Percentiles rank a stretch among this genome's conserved stretches.
Conservation (phyloP, 2,329 filamentous ascomycete genomes). For the Paecilomyces dactylethromorphus region DNA sequence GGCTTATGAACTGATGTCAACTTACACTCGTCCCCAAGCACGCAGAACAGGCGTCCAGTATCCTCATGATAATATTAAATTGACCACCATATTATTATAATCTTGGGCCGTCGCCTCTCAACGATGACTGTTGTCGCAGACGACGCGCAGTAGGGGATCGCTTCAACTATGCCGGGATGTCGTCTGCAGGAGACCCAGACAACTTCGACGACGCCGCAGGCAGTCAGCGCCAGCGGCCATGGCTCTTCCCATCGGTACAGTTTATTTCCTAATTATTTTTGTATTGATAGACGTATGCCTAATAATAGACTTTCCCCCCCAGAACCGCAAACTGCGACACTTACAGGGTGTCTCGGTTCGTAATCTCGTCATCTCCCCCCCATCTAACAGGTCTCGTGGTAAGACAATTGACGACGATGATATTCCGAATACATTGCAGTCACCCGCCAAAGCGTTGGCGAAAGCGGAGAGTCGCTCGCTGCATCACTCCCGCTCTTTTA, state of each 20-base stretch:
- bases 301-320: conserved; percentile 5
- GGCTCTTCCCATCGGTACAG: conserved; percentile 30
- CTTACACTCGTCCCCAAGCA: conserved; percentile 6
- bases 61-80: conserved; percentile 2
- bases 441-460: conserved; percentile 59
- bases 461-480: conserved; percentile 43
- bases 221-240: conserved; percentile 13
- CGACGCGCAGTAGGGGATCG: conserved; percentile 1
- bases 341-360: conserved; percentile 80
- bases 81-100: not conserved
- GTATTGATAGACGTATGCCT: conserved; percentile 9
- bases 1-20: not conserved
- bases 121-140: conserved; percentile 13
- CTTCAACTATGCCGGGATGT: conserved; percentile 14
- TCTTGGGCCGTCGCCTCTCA: not conserved
- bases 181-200: conserved; percentile 11
- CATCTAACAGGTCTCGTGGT: conserved; percentile 43
- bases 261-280: conserved; percentile 21
- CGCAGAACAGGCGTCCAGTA: not conserved
- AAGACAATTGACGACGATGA: conserved; percentile 72
- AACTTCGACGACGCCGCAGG: conserved; percentile 9
- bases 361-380: conserved; percentile 65
- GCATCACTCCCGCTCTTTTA: conserved; percentile 55
- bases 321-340: conserved; percentile 86
- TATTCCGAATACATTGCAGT: conserved; percentile 59